Conservation (phyloP, 108 stramenopile species). For the Poteriospumella lacustris region DNA sequence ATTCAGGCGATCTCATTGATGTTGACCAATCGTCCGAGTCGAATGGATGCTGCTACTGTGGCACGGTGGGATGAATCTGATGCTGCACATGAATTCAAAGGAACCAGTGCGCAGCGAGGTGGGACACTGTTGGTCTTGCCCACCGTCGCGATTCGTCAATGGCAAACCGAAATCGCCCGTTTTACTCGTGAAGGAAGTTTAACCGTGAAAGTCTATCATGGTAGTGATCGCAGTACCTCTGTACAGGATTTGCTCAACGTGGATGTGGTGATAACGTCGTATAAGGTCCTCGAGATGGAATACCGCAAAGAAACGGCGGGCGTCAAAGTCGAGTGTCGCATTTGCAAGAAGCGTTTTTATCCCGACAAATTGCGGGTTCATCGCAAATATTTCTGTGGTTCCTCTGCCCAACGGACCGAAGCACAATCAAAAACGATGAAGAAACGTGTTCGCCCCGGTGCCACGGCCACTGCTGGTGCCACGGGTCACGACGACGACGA, state of each 20-base stretch:
- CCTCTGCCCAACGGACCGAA: slow-evolving; percentile 74
- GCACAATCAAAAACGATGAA: slow-evolving; percentile 79
- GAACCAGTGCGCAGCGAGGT: slow-evolving; percentile 33
- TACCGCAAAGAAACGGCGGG: neutral
- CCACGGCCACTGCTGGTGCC: neutral
- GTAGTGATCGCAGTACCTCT: slow-evolving; percentile 64
- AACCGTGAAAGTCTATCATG: slow-evolving; percentile 82
- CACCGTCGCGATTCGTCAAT: slow-evolving; percentile 86
- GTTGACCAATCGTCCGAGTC: slow-evolving; percentile 67
- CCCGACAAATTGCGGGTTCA: slow-evolving; percentile 74
- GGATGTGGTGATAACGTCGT: slow-evolving; percentile 94
- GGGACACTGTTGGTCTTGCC: slow-evolving; percentile 92
- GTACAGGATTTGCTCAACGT: slow-evolving; percentile 68
- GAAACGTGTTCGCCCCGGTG: slow-evolving; percentile 36
- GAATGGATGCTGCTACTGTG: slow-evolving; percentile 43
- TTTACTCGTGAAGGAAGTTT: slow-evolving; percentile 70
- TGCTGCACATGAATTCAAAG: slow-evolving; percentile 60
- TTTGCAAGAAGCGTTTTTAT: slow-evolving; percentile 73
- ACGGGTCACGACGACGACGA: slow-evolving; percentile 13
- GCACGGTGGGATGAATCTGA: slow-evolving; percentile 57
- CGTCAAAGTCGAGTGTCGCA: slow-evolving; percentile 62
- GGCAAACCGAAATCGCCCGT: slow-evolving; percentile 88
- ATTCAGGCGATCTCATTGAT: slow-evolving; percentile 87
- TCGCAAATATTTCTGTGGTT: slow-evolving; percentile 92
- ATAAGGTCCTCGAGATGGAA: slow-evolving; percentile 42